Evolutionary conservation across 768 basidiomycete genomes (phyloP), one percentile per base, ranked within the genome.

Genomic region (Phylloporus sp.): DNA sequence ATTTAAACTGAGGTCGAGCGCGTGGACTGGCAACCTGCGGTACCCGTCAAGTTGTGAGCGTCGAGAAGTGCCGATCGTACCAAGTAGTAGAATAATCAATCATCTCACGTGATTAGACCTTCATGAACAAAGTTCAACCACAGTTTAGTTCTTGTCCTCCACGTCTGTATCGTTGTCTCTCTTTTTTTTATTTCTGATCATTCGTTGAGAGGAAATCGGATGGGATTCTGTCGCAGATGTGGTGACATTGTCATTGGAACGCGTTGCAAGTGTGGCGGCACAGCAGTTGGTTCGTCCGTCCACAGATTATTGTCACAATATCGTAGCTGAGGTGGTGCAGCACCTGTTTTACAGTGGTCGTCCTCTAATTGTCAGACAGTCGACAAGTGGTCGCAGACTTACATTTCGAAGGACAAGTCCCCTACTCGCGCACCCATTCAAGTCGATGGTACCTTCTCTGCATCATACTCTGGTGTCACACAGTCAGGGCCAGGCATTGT

Each of bases 171-270:
- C 29, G 29, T 47, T 23, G n/a, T 13, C 31, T 24, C 50, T 43
- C 35, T 22, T 13, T 27, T 24, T 52, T 43, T 38, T 22, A 23
- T 24, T 39, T 27, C 35, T 18, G 22, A 12, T 35, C 24, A 27
- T 22, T 40, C 28, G 24, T 24, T 29, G 26, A 16, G 32, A 35
- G 26, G 44, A 24, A 38, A 44, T 54, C 38, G 22, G 24, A 92
- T 92, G 90, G 86, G 86, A 22, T 92, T 92, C 62, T 93, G 91
- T 72, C 79, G 87, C 53, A 77, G 88, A 65, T 93, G 90, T 63
- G 91, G 90, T 51, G 86, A 91, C 56, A 90, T 93, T 52, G 88
- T 91, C 28, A 64, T 75, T 31, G 81, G 81, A 44, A 69, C 73
- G 38, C 85, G 85, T 47, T 91, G 88, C 69, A 85, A 80, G 68